These are phyloP conservation scores for Eimeria brunetti DNA, from an alignment of 169 alveolate genomes.

Conservation along the genomic window DNA sequence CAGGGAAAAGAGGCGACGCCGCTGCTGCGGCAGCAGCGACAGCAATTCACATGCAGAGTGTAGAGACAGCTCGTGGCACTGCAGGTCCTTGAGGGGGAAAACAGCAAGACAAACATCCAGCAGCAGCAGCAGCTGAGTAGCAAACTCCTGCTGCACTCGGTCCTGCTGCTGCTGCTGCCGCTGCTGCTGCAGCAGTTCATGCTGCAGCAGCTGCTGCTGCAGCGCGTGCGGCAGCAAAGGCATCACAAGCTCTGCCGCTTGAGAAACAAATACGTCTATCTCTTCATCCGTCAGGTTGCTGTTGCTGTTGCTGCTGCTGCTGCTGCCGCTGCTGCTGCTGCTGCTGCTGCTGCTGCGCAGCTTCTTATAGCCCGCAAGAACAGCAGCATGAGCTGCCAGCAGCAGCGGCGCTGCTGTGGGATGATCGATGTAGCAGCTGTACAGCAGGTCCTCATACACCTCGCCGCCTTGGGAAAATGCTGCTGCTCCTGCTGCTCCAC, in stretches of 20 bases:
- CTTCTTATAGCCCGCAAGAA: slow-evolving; percentile 38
- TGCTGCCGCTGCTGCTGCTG: slow-evolving; percentile 41
- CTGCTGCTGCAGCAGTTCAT: slow-evolving; percentile 68
- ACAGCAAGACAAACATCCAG: slow-evolving; percentile 33
- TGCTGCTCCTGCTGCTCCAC: slow-evolving; percentile 22
- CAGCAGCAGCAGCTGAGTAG: slow-evolving; percentile 70
- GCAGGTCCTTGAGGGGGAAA: slow-evolving; percentile 60
- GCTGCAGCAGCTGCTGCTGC: slow-evolving; percentile 71
- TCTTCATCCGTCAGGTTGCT: slow-evolving; percentile 52
- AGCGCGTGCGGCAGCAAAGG: slow-evolving; percentile 71
- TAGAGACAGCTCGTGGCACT: slow-evolving; percentile 72
- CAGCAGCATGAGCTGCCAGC: slow-evolving; percentile 75
- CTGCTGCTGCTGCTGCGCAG: slow-evolving; percentile 70
- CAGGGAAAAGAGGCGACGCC: neutral
- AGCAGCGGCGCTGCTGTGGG: slow-evolving; percentile 64
- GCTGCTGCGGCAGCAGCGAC: slow-evolving; percentile 65
- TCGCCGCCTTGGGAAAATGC: slow-evolving; percentile 21
- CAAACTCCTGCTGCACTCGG: slow-evolving; percentile 51
- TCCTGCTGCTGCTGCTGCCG: slow-evolving; percentile 76
- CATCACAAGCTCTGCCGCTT: slow-evolving; percentile 24
- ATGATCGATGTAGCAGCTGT: slow-evolving; percentile 68
- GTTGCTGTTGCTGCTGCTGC: slow-evolving; percentile 26
- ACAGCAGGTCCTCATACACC: slow-evolving; percentile 68
- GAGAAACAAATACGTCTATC: slow-evolving; percentile 47
- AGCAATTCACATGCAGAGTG: slow-evolving; percentile 44